Conservation (phyloP, 495 filamentous ascomycete species). For the Penicillium soppii region DNA sequence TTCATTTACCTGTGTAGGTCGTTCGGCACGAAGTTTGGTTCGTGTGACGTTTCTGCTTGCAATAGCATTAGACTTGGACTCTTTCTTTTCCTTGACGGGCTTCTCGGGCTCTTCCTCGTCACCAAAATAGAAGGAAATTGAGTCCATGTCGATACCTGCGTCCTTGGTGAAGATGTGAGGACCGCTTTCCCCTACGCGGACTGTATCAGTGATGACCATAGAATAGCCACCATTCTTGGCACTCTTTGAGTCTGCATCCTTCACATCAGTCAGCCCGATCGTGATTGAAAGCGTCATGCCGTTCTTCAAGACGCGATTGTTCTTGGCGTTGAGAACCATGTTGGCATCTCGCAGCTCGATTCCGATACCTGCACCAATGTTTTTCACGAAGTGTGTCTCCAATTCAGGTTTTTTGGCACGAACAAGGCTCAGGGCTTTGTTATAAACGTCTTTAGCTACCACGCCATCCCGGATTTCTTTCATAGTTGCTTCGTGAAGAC, state of each 20-base stretch:
- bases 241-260: conserved; percentile 78
- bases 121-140: conserved; percentile 96
- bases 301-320: conserved; percentile 76
- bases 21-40: conserved; percentile 88
- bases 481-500: conserved; percentile 80
- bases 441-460: conserved; percentile 84
- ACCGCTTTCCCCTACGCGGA: conserved; percentile 76
- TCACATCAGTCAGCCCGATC: conserved; percentile 82
- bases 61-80: conserved; percentile 76
- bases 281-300: conserved; percentile 94
- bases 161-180: conserved; percentile 87
- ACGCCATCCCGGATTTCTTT: conserved; percentile 88
- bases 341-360: conserved; percentile 85
- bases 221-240: conserved; percentile 86
- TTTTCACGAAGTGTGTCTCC: conserved; percentile 89
- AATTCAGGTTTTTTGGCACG: conserved; percentile 90
- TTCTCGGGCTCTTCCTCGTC: conserved; percentile 73
- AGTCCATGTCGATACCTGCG: conserved; percentile 84
- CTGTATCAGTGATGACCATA: conserved; percentile 86
- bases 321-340: conserved; percentile 82
- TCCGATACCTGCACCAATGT: conserved; percentile 84
- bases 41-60: conserved; percentile 91
- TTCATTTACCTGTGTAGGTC: conserved; percentile 80
- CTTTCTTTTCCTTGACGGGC: conserved; percentile 70
- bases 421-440: conserved; percentile 75